These are phyloP conservation scores for Trichoderma orchidacearum DNA, from an alignment of 495 filamentous ascomycete species.

Conservation along the genomic window DNA sequence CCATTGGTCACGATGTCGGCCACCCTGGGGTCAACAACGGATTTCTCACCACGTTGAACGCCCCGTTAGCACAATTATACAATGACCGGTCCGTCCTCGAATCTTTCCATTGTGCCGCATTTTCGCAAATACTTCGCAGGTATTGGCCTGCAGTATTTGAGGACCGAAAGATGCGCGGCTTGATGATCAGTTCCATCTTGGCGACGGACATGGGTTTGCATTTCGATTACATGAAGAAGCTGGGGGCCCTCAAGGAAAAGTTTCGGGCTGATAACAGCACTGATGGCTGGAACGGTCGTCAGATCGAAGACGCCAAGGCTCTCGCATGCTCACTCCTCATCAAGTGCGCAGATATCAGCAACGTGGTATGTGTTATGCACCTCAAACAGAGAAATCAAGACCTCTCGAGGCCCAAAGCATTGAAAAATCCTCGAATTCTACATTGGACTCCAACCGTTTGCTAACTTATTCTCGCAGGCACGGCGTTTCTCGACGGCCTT, in stretches of 20 bases:
- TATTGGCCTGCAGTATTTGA: constrained; percentile 78
- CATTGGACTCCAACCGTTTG: too few relatives aligned
- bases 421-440: too few relatives aligned
- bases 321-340: constrained; percentile 80
- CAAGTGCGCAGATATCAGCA: constrained; percentile 98
- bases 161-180: constrained; percentile 60
- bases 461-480: constrained; percentile 37
- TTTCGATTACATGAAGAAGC: constrained; percentile 84
- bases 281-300: constrained; percentile 59
- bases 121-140: constrained; percentile 85
- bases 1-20: constrained; percentile 94
- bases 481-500: constrained; percentile 69
- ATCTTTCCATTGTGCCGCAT: constrained; percentile 95
- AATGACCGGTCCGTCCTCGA: constrained; percentile 96
- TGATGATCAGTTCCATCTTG: constrained; percentile 91
- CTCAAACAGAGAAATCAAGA: not conserved
- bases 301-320: constrained; percentile 55
- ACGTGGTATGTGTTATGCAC: constrained; percentile 54
- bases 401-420: too few relatives aligned
- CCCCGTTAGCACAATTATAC: constrained; percentile 92
- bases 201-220: constrained; percentile 96
- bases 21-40: constrained; percentile 98
- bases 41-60: constrained; percentile 83
- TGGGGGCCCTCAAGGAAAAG: constrained; percentile 65
- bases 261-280: constrained; percentile 46